phyloP scores from a whole-genome alignment of 2,329 filamentous ascomycete species.

The Orbilia quercus region DNA sequence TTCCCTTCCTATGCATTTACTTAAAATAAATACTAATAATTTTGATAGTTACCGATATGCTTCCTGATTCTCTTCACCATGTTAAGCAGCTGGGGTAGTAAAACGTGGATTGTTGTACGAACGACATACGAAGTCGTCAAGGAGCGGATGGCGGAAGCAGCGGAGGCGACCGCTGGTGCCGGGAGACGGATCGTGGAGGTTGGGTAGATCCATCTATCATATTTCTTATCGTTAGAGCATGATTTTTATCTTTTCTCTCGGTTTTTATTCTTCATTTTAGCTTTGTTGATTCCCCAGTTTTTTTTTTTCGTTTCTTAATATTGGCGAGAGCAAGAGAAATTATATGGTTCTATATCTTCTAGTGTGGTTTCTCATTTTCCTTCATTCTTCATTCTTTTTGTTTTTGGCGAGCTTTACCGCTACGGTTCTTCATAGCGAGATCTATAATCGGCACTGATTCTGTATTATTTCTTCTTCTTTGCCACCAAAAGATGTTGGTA shows the following conservation, averaged over 20 bases:
- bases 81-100: slow-evolving; percentile 62
- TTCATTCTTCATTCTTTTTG: too few relatives aligned
- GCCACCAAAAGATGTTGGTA: too few relatives aligned
- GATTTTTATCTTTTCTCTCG: slow-evolving; percentile 1
- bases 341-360: not conserved
- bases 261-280: too few relatives aligned
- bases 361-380: too few relatives aligned
- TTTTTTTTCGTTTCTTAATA: slow-evolving; percentile 1
- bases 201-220: slow-evolving; percentile 4
- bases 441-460: too few relatives aligned
- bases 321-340: not conserved
- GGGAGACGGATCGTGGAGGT: slow-evolving; percentile 46
- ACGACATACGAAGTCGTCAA: slow-evolving; percentile 54
- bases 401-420: too few relatives aligned
- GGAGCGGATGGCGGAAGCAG: slow-evolving; percentile 52
- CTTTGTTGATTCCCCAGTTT: not conserved
- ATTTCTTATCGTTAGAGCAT: slow-evolving; percentile 14
- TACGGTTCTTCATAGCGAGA: too few relatives aligned
- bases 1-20: slow-evolving; percentile 5
- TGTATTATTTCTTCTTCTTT: too few relatives aligned
- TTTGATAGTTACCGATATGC: slow-evolving; percentile 63
- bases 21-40: slow-evolving; percentile 31
- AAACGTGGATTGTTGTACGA: slow-evolving; percentile 45
- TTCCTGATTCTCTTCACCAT: slow-evolving; percentile 63
- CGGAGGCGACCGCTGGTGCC: slow-evolving; percentile 43